These are phyloP conservation scores for Lobosporangium transversale DNA, from an alignment of 192 early-diverging fungal genomes.

Conservation along the genomic window DNA sequence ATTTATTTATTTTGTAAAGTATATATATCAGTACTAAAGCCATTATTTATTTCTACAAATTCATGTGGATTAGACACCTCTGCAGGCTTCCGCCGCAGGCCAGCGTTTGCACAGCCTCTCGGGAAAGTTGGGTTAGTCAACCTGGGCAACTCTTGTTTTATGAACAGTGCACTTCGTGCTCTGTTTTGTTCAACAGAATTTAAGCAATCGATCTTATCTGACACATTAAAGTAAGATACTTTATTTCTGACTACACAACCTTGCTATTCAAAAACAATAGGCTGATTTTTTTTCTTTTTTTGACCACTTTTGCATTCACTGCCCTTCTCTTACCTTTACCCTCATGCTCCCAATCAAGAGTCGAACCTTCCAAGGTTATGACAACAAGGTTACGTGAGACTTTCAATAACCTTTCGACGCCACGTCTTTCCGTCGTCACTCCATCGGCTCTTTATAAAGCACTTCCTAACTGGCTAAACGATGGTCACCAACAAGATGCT, in stretches of 20 bases:
- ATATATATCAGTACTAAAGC: no score
- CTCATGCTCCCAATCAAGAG: conserved; percentile 15
- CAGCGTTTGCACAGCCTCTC: conserved; percentile 24
- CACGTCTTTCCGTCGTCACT: conserved; percentile 31
- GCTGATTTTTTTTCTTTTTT: not conserved
- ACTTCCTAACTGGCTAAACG: conserved; percentile 40
- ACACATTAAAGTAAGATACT: conserved; percentile 14
- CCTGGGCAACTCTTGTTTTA: conserved; percentile 89
- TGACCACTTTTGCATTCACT: no score
- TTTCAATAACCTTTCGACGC: conserved; percentile 22
- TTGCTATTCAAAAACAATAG: no score
- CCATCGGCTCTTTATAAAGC: conserved; percentile 32
- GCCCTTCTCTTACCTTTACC: no score
- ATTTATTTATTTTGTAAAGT: not conserved
- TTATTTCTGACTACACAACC: not conserved
- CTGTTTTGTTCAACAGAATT: conserved; percentile 39
- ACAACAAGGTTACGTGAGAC: conserved; percentile 28
- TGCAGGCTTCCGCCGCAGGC: conserved; percentile 6
- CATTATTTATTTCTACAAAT: not conserved
- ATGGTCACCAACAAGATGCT: conserved; percentile 48
- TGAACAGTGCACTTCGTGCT: conserved; percentile 84
- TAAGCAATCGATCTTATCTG: conserved; percentile 14
- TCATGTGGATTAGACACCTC: conserved; percentile 19
- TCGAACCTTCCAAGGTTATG: conserved; percentile 10
- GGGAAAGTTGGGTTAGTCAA: conserved; percentile 75